phyloP scores from a whole-genome alignment of 768 basidiomycete species.

The Macrolepiota fuliginosa region DNA sequence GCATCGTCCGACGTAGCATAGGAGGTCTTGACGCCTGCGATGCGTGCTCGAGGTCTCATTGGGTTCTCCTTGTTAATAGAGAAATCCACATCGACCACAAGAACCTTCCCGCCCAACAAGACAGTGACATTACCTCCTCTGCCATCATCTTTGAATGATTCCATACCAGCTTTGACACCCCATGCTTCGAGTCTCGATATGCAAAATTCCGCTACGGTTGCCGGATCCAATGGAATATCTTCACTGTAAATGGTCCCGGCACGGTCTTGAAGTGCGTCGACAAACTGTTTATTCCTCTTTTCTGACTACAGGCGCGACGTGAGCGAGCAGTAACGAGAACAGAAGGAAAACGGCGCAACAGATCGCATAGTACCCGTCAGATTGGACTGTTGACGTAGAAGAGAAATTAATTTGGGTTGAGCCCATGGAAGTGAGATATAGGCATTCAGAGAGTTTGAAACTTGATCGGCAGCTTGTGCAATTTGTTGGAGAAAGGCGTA shows the following conservation, averaged over 20 bases:
- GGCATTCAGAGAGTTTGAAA: conserved; percentile 51
- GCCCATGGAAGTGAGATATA: conserved; percentile 49
- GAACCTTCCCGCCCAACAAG: conserved; percentile 74
- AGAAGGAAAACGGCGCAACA: conserved; percentile 34
- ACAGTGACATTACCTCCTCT: conserved; percentile 51
- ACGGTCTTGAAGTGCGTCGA: conserved; percentile 45
- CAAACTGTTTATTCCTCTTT: conserved; percentile 48
- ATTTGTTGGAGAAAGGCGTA: conserved; percentile 43
- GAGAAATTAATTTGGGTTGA: conserved; percentile 66
- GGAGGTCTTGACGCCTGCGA: conserved; percentile 67
- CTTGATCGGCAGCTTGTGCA: conserved; percentile 41
- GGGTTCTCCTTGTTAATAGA: conserved; percentile 38
- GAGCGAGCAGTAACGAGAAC: conserved; percentile 9
- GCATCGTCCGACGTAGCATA: conserved; percentile 56
- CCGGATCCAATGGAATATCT: conserved; percentile 53
- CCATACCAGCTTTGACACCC: conserved; percentile 68
- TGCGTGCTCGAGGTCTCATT: conserved; percentile 34
- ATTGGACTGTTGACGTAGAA: conserved; percentile 60
- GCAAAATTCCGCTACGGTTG: conserved; percentile 52
- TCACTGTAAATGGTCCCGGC: conserved; percentile 55
- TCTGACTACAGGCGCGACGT: conserved; percentile 42
- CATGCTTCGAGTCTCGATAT: conserved; percentile 57
- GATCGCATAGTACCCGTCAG: conserved; percentile 50
- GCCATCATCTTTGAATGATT: conserved; percentile 64
- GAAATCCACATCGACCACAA: conserved; percentile 77